These are phyloP conservation scores for Fagopyrum tataricum DNA, from an alignment of 148 eudicot genomes.

Conservation along the genomic window DNA sequence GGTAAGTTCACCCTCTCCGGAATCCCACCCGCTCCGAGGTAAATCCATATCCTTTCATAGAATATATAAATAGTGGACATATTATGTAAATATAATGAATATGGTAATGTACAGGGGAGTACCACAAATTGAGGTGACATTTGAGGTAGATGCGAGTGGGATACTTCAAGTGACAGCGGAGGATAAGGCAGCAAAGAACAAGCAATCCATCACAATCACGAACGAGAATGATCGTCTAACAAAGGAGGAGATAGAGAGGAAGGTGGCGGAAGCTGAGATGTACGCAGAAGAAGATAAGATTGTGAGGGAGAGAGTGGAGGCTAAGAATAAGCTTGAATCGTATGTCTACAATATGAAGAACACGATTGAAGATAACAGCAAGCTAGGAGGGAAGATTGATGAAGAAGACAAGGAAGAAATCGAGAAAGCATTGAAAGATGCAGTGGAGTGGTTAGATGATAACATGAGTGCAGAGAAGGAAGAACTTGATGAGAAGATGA, in stretches of 20 bases:
- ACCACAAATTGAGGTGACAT: conserved; percentile 75
- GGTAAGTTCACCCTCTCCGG: conserved; percentile 68
- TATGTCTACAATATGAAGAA: conserved; percentile 65
- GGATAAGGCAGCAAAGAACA: conserved; percentile 53
- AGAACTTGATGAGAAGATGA: no score
- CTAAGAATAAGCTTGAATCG: conserved; percentile 54
- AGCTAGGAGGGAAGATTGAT: conserved; percentile 55
- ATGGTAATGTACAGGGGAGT: conserved; percentile 45
- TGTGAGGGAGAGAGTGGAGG: conserved; percentile 51
- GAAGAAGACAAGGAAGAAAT: conserved; percentile 48
- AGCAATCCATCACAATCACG: conserved; percentile 61
- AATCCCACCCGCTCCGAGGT: conserved; percentile 80
- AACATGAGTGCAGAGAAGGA: no score
- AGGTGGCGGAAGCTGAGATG: conserved; percentile 52
- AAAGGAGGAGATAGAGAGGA: conserved; percentile 57
- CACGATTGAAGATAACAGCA: conserved; percentile 46
- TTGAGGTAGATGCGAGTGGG: conserved; percentile 72
- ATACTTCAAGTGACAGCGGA: conserved; percentile 60
- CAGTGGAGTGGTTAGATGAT: conserved; percentile 54
- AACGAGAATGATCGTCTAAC: conserved; percentile 57
- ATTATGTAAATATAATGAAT: conserved; percentile 1
- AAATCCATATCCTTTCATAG: background rate
- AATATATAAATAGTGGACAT: background rate
- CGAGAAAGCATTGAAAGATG: conserved; percentile 55
- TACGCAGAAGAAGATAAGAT: conserved; percentile 65